Conservation (phyloP, 2,329 filamentous ascomycete genomes). For the Celoporthe dispersa region DNA sequence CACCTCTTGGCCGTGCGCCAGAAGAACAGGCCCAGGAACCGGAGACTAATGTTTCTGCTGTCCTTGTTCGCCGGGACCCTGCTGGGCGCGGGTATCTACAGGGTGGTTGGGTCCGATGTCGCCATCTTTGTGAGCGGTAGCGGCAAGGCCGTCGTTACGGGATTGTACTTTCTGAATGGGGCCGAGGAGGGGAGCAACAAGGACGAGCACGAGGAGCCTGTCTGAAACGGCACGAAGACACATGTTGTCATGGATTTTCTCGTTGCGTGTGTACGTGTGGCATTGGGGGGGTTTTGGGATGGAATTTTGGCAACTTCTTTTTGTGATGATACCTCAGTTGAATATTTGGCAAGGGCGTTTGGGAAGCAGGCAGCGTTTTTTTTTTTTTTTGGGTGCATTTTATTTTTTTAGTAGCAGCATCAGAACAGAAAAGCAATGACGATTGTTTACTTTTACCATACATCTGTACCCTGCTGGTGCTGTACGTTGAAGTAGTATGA, state of each 20-base stretch:
- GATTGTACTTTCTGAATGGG: slow-evolving; percentile 50
- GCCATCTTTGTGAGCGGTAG: slow-evolving; percentile 49
- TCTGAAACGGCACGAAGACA: not conserved
- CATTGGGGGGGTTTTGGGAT: slow-evolving; percentile 7
- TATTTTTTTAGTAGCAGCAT: not conserved
- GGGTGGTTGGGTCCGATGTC: slow-evolving; percentile 45
- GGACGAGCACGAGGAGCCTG: slow-evolving; percentile 16
- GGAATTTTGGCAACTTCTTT: not conserved
- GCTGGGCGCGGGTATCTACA: slow-evolving; percentile 55
- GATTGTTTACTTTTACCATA: not conserved
- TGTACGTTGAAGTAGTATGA: not conserved
- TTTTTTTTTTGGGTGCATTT: not conserved
- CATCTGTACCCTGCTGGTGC: not conserved
- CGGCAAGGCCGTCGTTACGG: slow-evolving; percentile 50
- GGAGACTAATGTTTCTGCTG: slow-evolving; percentile 54
- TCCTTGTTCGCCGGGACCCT: slow-evolving; percentile 54
- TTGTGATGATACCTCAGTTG: not conserved
- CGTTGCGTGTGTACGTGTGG: not conserved
- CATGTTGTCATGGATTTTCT: not conserved
- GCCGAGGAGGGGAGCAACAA: slow-evolving; percentile 44
- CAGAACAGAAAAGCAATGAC: not conserved
- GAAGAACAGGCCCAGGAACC: slow-evolving; percentile 53
- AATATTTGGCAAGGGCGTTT: not conserved
- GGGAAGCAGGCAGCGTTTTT: no score
- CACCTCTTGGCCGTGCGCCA: slow-evolving; percentile 45